Conservation (phyloP, 371 early-diverging fungal species). For the Mucor circinelloides region DNA sequence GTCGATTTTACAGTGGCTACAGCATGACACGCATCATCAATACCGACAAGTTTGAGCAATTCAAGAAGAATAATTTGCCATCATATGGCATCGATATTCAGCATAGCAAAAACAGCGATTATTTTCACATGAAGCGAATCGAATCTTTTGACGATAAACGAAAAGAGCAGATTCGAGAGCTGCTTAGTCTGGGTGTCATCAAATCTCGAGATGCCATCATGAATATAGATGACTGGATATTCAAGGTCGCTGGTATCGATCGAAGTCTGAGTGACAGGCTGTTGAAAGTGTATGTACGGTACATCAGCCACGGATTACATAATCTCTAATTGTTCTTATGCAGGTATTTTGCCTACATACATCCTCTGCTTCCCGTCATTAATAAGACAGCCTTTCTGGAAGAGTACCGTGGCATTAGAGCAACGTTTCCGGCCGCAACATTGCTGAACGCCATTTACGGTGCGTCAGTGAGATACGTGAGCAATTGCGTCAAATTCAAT, state of each 20-base stretch:
- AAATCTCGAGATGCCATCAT: slow-evolving; percentile 1
- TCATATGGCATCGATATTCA: not conserved
- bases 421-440: slow-evolving; percentile 9
- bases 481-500: slow-evolving; percentile 10
- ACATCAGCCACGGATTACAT: not conserved
- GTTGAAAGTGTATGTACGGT: slow-evolving; percentile 23
- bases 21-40: not conserved
- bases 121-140: slow-evolving; percentile 26
- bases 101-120: slow-evolving; percentile 23
- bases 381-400: slow-evolving; percentile 25
- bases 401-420: slow-evolving; percentile 25
- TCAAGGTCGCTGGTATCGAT: slow-evolving; percentile 20
- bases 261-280: slow-evolving; percentile 29
- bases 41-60: not conserved
- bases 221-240: slow-evolving; percentile 26
- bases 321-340: not conserved
- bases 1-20: not conserved
- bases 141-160: slow-evolving; percentile 10
- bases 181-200: slow-evolving; percentile 3
- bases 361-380: slow-evolving; percentile 22
- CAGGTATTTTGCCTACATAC: slow-evolving; percentile 30
- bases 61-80: not conserved
- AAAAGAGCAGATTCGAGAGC: slow-evolving; percentile 7
- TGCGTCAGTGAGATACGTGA: slow-evolving; percentile 19
- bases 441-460: slow-evolving; percentile 26